Conservation (phyloP, 345 rosid species). For the Tarenaya hassleriana region DNA sequence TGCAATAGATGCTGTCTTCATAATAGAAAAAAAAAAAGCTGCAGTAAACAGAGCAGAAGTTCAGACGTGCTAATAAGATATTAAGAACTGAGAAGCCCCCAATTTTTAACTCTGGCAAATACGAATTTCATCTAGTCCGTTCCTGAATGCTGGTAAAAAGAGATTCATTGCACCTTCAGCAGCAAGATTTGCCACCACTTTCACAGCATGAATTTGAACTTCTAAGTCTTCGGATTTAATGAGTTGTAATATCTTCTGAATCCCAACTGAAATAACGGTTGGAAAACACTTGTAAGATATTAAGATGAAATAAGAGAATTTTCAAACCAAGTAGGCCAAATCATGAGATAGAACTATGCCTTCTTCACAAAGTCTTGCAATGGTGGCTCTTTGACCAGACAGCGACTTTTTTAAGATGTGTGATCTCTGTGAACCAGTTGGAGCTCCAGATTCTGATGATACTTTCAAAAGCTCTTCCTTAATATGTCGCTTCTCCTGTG, state of each 20-base stretch:
- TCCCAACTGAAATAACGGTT: constrained; percentile 53
- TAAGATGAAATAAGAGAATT: neutral
- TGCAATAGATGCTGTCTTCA: neutral
- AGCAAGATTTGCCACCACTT: constrained; percentile 94
- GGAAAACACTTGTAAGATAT: constrained; percentile 19
- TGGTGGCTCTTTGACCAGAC: constrained; percentile 72
- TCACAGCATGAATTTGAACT: constrained; percentile 86
- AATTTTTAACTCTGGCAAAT: neutral
- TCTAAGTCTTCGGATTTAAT: constrained; percentile 74
- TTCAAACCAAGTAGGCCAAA: neutral
- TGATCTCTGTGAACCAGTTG: constrained; percentile 41
- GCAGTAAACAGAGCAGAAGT: too few relatives aligned
- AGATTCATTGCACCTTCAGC: constrained; percentile 64
- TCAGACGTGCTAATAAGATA: too few relatives aligned
- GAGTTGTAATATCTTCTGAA: constrained; percentile 73
- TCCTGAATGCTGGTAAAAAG: constrained; percentile 6
- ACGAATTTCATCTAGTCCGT: neutral
- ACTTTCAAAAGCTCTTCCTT: constrained; percentile 52
- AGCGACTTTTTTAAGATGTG: constrained; percentile 49
- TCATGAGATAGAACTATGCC: constrained; percentile 34
- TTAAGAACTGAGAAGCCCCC: neutral
- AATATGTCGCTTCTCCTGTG: constrained; percentile 38
- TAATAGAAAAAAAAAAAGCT: too few relatives aligned
- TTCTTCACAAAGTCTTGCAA: constrained; percentile 94
- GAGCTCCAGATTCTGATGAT: constrained; percentile 34